These are phyloP conservation scores for Ilyonectria mors-panacis DNA, from an alignment of 2,329 filamentous ascomycete genomes.

Conservation along the genomic window DNA sequence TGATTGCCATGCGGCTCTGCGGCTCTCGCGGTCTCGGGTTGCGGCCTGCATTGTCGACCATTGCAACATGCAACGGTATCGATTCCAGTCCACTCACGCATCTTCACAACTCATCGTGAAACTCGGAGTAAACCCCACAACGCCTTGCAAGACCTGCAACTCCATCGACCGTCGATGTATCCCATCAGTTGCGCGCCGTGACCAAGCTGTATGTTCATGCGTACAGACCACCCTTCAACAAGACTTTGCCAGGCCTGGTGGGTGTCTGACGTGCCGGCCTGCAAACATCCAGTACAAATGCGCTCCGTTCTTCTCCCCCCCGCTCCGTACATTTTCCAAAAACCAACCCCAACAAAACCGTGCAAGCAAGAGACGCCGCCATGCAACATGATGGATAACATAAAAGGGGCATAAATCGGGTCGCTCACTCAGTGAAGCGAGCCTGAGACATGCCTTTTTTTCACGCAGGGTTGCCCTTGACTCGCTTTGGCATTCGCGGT, in stretches of 20 bases:
- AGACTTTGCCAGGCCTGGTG: slow-evolving; percentile 28
- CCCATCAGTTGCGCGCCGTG: slow-evolving; percentile 20
- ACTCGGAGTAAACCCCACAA: slow-evolving; percentile 19
- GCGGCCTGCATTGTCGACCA: slow-evolving; percentile 25
- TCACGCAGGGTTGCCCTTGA: slow-evolving; percentile 62
- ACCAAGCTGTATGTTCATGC: slow-evolving; percentile 22
- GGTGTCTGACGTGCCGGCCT: slow-evolving; percentile 24
- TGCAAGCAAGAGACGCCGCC: slow-evolving; percentile 53
- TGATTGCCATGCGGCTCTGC: slow-evolving; percentile 21
- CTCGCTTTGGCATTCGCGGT: slow-evolving; percentile 70
- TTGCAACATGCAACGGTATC: slow-evolving; percentile 29
- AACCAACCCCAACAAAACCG: slow-evolving; percentile 42
- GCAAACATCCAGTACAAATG: slow-evolving; percentile 39
- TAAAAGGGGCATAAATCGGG: slow-evolving; percentile 45
- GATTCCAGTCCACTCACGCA: slow-evolving; percentile 18
- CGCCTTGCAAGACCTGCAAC: slow-evolving; percentile 20
- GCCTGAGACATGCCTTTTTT: slow-evolving; percentile 8
- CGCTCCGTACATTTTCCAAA: slow-evolving; percentile 43
- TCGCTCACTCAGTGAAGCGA: slow-evolving; percentile 12
- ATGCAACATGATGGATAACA: slow-evolving; percentile 56
- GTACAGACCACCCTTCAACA: slow-evolving; percentile 30
- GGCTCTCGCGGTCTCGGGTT: slow-evolving; percentile 31
- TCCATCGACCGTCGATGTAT: slow-evolving; percentile 4
- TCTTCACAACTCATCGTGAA: slow-evolving; percentile 13
- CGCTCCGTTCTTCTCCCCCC: slow-evolving; percentile 40